Conservation (phyloP, 1,284 basidiomycete genomes). For the Hortiboletus rubellus region DNA sequence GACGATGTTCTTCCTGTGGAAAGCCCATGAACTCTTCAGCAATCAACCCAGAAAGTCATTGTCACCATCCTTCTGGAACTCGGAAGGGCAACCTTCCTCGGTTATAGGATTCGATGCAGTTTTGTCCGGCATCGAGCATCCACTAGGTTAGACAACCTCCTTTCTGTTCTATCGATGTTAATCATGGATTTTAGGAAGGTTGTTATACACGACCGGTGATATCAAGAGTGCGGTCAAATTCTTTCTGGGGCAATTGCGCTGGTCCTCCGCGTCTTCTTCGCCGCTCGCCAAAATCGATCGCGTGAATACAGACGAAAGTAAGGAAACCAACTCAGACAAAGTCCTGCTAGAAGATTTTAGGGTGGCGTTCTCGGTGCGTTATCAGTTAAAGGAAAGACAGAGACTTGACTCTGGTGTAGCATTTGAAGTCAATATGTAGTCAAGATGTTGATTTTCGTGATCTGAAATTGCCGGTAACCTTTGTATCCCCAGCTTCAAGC, state of each 20-base stretch:
- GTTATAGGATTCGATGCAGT: conserved; percentile 58
- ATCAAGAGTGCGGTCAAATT: conserved; percentile 63
- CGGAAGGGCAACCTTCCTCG: conserved; percentile 51
- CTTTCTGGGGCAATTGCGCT: conserved; percentile 59
- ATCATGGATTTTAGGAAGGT: conserved; percentile 50
- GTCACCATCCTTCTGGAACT: conserved; percentile 77
- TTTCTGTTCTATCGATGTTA: not conserved
- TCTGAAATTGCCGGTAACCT: conserved; percentile 57
- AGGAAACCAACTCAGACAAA: conserved; percentile 48
- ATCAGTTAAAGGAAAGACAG: not conserved
- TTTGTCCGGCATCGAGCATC: conserved; percentile 72
- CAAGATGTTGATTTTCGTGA: conserved; percentile 41
- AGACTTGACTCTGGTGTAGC: conserved; percentile 44
- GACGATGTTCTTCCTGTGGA: conserved; percentile 75
- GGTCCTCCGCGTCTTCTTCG: conserved; percentile 26
- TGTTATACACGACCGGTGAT: conserved; percentile 77
- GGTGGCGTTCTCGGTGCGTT: conserved; percentile 66
- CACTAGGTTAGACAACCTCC: conserved; percentile 51
- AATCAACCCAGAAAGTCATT: conserved; percentile 51
- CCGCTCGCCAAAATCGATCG: conserved; percentile 18
- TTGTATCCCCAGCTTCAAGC: conserved; percentile 56
- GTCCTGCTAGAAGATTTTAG: conserved; percentile 76
- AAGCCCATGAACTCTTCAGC: conserved; percentile 61
- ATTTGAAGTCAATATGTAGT: conserved; percentile 56
- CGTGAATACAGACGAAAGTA: conserved; percentile 25